Evolutionary conservation across 2,329 filamentous ascomycete genomes (phyloP).

Genomic region (Trichoderma semiorbis): DNA sequence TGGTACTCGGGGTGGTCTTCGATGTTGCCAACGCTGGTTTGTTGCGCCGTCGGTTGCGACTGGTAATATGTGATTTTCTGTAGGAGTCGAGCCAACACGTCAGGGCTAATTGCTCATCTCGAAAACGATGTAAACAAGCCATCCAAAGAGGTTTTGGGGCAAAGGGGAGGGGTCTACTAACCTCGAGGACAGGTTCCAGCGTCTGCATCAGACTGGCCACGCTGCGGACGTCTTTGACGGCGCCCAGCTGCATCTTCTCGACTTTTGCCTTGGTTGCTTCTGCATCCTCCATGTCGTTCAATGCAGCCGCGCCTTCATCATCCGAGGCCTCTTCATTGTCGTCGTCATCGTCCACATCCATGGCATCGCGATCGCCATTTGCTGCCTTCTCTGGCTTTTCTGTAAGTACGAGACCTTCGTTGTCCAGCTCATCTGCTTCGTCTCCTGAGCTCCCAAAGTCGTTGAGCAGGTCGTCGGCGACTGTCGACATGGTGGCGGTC

Average conservation of each 20-base stretch:
- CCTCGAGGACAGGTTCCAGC: conserved; percentile 76
- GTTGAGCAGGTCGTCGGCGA: conserved; percentile 88
- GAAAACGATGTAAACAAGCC: conserved; percentile 58
- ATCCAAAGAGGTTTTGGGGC: conserved; percentile 25
- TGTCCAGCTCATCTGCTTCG: conserved; percentile 63
- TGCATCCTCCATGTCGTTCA: conserved; percentile 57
- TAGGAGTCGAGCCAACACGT: conserved; percentile 48
- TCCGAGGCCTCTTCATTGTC: conserved; percentile 51
- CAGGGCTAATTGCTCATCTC: conserved; percentile 57
- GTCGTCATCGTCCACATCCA: conserved; percentile 51
- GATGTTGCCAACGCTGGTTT: conserved; percentile 71
- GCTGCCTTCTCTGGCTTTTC: conserved; percentile 40
- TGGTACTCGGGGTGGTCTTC: conserved; percentile 92
- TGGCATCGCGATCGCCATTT: conserved; percentile 40
- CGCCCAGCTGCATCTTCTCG: conserved; percentile 75
- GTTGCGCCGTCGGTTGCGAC: conserved; percentile 62
- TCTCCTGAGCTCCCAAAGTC: conserved; percentile 66
- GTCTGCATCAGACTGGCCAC: conserved; percentile 79
- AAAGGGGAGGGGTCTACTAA: conserved; percentile 45
- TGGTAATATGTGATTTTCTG: conserved; percentile 81
- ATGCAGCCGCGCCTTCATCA: conserved; percentile 52
- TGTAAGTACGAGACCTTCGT: conserved; percentile 45
- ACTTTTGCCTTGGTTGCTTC: conserved; percentile 73
- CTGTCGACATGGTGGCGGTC: conserved; percentile 67
- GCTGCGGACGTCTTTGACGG: conserved; percentile 72